Conservation (phyloP, 371 early-diverging fungal genomes). For the Mycotypha africana region DNA sequence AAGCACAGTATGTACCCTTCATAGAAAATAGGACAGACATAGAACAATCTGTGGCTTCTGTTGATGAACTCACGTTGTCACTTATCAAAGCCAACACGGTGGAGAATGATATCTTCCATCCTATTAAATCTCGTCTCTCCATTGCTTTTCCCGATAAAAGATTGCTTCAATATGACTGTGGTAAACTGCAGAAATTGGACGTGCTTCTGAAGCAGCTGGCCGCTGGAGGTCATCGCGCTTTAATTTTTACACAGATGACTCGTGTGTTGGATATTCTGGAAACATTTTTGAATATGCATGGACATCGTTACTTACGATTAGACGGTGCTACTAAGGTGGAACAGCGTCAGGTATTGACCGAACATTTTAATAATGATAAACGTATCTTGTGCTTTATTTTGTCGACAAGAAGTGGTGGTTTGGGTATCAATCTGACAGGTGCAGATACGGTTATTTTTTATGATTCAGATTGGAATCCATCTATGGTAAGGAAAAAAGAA, state of each 20-base stretch:
- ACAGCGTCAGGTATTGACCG: constrained; percentile 79
- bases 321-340: constrained; percentile 87
- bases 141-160: constrained; percentile 84
- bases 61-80: neutral
- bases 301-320: constrained; percentile 80
- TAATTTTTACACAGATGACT: constrained; percentile 99
- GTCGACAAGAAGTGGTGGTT: constrained; percentile 92
- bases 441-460: constrained; percentile 96
- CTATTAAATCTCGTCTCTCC: constrained; percentile 53
- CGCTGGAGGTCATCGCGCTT: constrained; percentile 75
- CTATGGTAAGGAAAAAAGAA: constrained; percentile 58
- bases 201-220: constrained; percentile 71
- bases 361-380: constrained; percentile 83
- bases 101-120: constrained; percentile 47
- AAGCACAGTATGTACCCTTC: too few relatives aligned
- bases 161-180: constrained; percentile 84
- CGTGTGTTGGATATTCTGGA: constrained; percentile 94
- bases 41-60: too few relatives aligned
- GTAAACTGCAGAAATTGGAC: constrained; percentile 83
- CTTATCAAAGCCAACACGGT: constrained; percentile 3
- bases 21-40: too few relatives aligned
- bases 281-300: constrained; percentile 88
- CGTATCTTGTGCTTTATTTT: constrained; percentile 84
- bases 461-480: constrained; percentile 97
- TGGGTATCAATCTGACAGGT: constrained; percentile 96